These are phyloP conservation scores for Suhomyces emberorum DNA, from an alignment of 805 yeast species.

Conservation along the genomic window DNA sequence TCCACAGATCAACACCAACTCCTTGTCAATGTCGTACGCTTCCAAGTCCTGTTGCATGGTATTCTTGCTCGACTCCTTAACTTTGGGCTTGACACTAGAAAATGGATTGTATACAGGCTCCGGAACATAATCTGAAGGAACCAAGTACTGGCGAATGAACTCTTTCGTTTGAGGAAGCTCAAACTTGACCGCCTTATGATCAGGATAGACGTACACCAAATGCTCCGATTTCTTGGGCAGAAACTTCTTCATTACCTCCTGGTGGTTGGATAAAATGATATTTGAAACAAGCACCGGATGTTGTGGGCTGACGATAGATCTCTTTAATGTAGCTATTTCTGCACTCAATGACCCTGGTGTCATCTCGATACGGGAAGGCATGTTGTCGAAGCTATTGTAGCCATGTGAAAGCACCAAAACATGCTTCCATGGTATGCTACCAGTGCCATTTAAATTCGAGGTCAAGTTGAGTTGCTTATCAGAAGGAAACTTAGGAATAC, in stretches of 20 bases:
- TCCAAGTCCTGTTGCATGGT: constrained; percentile 5
- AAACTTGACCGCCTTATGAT: constrained; percentile 41
- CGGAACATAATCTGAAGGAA: constrained; percentile 27
- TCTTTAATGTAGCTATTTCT: constrained; percentile 34
- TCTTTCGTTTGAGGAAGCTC: constrained; percentile 21
- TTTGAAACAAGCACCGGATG: constrained; percentile 54
- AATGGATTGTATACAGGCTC: constrained; percentile 25
- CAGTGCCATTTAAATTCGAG: constrained; percentile 45
- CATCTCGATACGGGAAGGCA: constrained; percentile 53
- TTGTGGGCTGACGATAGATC: constrained; percentile 33
- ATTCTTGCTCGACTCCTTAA: background rate
- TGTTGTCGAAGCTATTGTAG: constrained; percentile 27
- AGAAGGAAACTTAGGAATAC: constrained; percentile 35
- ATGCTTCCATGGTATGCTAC: constrained; percentile 53
- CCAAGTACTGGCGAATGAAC: constrained; percentile 42
- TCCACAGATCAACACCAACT: constrained; percentile 59
- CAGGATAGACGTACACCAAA: constrained; percentile 54
- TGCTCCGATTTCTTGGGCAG: constrained; percentile 8
- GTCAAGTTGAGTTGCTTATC: constrained; percentile 39
- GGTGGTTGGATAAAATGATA: constrained; percentile 27
- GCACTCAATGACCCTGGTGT: constrained; percentile 43
- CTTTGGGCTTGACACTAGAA: background rate
- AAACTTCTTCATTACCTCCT: constrained; percentile 6
- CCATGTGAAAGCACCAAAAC: constrained; percentile 50
- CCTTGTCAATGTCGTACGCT: constrained; percentile 14